phyloP scores from a whole-genome alignment of 2,329 filamentous ascomycete genomes.

The Periconia macrospinosa region DNA sequence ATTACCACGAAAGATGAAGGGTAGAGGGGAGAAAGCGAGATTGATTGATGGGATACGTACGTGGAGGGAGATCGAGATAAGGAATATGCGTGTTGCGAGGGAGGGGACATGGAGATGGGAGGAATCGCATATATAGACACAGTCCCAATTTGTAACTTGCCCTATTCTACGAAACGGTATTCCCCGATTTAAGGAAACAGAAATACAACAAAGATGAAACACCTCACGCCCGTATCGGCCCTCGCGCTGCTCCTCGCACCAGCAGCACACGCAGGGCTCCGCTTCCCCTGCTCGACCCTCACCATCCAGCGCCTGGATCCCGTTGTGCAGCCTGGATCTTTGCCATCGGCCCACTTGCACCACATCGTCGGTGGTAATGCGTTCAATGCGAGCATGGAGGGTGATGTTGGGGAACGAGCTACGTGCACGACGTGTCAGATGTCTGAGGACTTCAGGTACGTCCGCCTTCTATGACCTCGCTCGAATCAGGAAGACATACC shows the following conservation, averaged over 20 bases:
- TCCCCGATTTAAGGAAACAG: not conserved
- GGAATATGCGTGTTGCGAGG: too few species aligned
- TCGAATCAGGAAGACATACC: not conserved
- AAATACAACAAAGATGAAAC: conserved; percentile 19
- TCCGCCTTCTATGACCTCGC: not conserved
- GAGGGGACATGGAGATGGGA: too few species aligned
- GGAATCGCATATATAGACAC: too few species aligned
- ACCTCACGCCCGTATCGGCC: conserved; percentile 11
- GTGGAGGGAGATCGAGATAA: too few species aligned
- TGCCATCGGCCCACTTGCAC: conserved; percentile 26
- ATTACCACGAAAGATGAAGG: too few species aligned
- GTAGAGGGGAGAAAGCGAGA: too few species aligned
- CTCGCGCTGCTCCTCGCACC: conserved; percentile 23
- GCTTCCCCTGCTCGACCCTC: conserved; percentile 30
- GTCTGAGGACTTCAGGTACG: conserved; percentile 19
- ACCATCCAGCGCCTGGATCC: conserved; percentile 30
- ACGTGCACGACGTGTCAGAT: conserved; percentile 32
- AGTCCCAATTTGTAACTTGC: too few species aligned
- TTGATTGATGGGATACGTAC: too few species aligned
- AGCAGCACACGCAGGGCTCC: conserved; percentile 24
- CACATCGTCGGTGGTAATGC: conserved; percentile 33
- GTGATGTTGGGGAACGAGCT: conserved; percentile 22
- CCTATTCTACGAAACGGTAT: too few species aligned
- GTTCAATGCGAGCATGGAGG: conserved; percentile 27
- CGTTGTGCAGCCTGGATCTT: conserved; percentile 21